A percentile compares a stretch with the other conserved stretches of the same genome.
phyloP scores from a whole-genome alignment of 352 stramenopile species.

The Pythium phragmiticola region DNA sequence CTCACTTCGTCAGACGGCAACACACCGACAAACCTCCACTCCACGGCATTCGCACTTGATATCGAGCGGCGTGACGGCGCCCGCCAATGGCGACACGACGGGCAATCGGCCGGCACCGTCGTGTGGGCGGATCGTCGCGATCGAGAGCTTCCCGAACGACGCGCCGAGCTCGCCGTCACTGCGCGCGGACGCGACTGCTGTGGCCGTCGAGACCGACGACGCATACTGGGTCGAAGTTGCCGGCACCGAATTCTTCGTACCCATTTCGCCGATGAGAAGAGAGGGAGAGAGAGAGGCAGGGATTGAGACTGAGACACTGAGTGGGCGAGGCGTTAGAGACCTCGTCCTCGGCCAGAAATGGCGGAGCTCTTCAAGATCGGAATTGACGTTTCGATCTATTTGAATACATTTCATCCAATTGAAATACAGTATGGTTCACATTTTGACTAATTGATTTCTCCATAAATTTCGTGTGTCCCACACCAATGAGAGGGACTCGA shows the following conservation, averaged over 20 bases:
- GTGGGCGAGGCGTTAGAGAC: background rate
- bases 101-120: conserved; percentile 21
- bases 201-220: conserved; percentile 3
- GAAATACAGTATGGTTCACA: background rate
- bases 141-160: conserved; percentile 29
- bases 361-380: conserved; percentile 23
- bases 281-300: background rate
- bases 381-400: background rate
- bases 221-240: conserved; percentile 37
- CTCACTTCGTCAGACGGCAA: background rate
- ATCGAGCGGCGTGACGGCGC: conserved; percentile 47
- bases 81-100: background rate
- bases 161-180: conserved; percentile 4
- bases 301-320: background rate
- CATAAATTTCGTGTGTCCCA: background rate
- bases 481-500: background rate
- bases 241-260: conserved; percentile 61
- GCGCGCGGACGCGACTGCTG: conserved; percentile 5
- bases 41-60: conserved; percentile 47
- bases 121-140: conserved; percentile 54
- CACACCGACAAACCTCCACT: background rate
- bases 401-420: background rate
- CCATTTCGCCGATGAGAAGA: conserved; percentile 33
- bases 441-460: conserved; percentile 1
- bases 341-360: background rate